Evolutionary conservation across 2,329 filamentous ascomycete species (phyloP).

Genomic region (Lasiodiplodia hormozganensis): DNA sequence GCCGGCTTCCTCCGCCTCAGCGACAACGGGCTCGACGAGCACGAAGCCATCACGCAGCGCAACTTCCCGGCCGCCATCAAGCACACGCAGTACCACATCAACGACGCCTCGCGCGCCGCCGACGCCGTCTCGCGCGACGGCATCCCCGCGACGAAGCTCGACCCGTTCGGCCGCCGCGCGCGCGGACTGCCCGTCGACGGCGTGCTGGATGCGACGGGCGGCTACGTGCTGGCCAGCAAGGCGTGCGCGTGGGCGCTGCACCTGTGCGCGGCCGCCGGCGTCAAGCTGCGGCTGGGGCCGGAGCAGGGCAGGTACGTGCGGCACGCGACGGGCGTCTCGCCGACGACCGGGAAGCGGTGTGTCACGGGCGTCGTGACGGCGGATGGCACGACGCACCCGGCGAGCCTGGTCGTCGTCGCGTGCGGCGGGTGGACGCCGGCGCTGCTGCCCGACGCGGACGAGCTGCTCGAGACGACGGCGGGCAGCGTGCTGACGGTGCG

Average conservation of each 20-base stretch:
- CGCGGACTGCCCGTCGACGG: slow-evolving; percentile 17
- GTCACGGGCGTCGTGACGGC: slow-evolving; percentile 53
- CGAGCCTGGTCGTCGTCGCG: slow-evolving; percentile 51
- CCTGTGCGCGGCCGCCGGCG: slow-evolving; percentile 53
- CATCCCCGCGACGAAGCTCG: slow-evolving; percentile 24
- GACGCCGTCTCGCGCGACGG: neutral
- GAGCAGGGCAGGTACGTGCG: neutral
- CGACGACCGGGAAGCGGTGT: neutral
- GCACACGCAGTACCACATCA: slow-evolving; percentile 38
- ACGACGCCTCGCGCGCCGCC: slow-evolving; percentile 31
- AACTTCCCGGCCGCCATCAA: slow-evolving; percentile 36
- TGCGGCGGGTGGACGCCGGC: slow-evolving; percentile 55
- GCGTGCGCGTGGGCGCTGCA: slow-evolving; percentile 56
- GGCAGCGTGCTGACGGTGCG: slow-evolving; percentile 55
- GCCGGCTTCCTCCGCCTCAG: slow-evolving; percentile 36
- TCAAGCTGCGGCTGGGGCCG: slow-evolving; percentile 50
- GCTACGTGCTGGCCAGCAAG: slow-evolving; percentile 55
- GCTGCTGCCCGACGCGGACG: slow-evolving; percentile 49
- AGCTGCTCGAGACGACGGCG: slow-evolving; percentile 57
- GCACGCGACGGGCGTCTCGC: neutral
- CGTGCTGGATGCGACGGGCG: slow-evolving; percentile 54
- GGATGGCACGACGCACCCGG: slow-evolving; percentile 50
- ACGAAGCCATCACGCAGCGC: slow-evolving; percentile 35
- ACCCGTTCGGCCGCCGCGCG: slow-evolving; percentile 15
- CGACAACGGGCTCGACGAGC: slow-evolving; percentile 31